Base-by-base conservation (phyloP, 148 eudicot species). In the Chenopodium quinoa region DNA sequence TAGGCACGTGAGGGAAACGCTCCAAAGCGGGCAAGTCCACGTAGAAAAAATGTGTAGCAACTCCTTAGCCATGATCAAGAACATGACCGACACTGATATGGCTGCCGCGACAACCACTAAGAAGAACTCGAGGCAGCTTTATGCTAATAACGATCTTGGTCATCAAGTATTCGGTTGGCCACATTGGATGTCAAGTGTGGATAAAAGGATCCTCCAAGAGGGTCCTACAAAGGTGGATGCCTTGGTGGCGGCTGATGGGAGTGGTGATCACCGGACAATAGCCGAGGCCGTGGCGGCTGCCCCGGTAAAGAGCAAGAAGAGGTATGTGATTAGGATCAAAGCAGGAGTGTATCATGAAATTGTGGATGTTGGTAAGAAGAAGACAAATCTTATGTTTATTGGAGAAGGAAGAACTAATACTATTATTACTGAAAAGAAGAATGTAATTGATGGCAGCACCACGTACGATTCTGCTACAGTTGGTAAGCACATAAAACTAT, bases 221-320 rank as follows among this genome's bases (percentile, higher is more conserved):
- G 87, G 67, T 4, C 79, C 79, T 1, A 84, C 88, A 79, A 91
- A 86, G 22, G 88, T 89, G 11, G 72, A 93, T 47, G 88, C 80
- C 32, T 93, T 92, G 82, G 97, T 93, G 86, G 97, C 97, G 63
- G 92, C 91, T 0, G 97, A 93, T 29, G 97, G 97, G 1, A 89
- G 88, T 29, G 97, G 97, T 20, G 20, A 90, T 37, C 79, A 85
- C 68, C 79, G 52, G 78, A 91, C 95, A 37, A 88, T 93, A 75
- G 17, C 86, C 22, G 94, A 68, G 47, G 97, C 97, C 1, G 97
- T 92, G 87, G 89, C 86, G 77, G 92, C 92, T 0, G 97, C 97
- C 1, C 97, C 95, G 34, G 60, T 37, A 50, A 83, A 79, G 75
- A 93, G 95, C 60, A 89, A 64, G 8, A 86, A 17, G 81, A 88